Evolutionary conservation across 768 basidiomycete species (phyloP), one percentile per base, ranked within the genome.

Genomic region (Trametes cinnabarina): DNA sequence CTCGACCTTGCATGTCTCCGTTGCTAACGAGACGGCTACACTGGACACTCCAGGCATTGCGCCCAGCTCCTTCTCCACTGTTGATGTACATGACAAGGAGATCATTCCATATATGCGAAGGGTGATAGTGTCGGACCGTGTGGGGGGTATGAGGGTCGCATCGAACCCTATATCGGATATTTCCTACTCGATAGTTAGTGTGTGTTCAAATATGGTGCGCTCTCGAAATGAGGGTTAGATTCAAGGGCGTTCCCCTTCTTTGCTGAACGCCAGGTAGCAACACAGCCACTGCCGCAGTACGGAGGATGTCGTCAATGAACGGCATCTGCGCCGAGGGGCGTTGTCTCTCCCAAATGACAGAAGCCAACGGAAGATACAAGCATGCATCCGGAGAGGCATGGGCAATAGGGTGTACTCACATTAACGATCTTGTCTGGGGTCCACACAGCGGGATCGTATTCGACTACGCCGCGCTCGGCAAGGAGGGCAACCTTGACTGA

Each of bases 401-500:
- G 12, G 30, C 12, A 32, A 7, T 32, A 22, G 44, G 15, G 30
- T 37, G 57, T n/a, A 76, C 87, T 57, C 63, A 92, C 92, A 50
- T 76, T 81, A 32, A 92, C 77, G 51, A 99, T 81, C 70, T 90
- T 93, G 46, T 86, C 90, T 9, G 83, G 73, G 32, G 79, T 82
- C 97, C 97, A 99, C n/a, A 75, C 68, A 0, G 75, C 67, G 1
- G 91, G 84, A 65, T 98, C 94, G 66, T 89, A 99, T 70, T 96
- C 94, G 62, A 99, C 76, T 44, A 92, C 81, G 3, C 87, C 96
- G 14, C 96, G 86, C 72, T 99, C 96, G 12, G 97, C 93, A 23
- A 99, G 81, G n/a, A 99, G 81, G 22, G 95, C 95, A n/a, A 99
- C 94, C 69, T 94, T 93, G 60, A 97, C 75, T 11, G 88, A 90